Percentiles rank a stretch among this genome's conserved stretches.
Evolutionary conservation across 176 grass and related monocot species (phyloP).

Genomic region (Ampelocalamus luodianensis): DNA sequence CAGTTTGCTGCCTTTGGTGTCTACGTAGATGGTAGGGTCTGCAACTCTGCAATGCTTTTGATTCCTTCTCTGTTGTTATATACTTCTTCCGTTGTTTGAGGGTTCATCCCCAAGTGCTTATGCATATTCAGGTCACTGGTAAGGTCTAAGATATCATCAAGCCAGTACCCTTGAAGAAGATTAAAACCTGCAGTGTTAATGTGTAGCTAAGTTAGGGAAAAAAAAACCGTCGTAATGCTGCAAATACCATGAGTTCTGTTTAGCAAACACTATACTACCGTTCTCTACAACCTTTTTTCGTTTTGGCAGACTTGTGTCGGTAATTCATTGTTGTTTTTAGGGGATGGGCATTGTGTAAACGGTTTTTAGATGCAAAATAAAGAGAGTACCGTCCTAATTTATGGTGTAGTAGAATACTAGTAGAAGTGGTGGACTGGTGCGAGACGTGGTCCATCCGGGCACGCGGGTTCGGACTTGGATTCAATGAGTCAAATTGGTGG

Average conservation of each 20-base stretch:
- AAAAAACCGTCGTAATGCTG: not conserved
- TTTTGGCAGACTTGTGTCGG: too few relatives aligned
- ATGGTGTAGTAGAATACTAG: not conserved
- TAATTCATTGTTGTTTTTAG: too few relatives aligned
- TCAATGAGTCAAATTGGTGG: not conserved
- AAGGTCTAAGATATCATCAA: not conserved
- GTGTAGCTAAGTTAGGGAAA: not conserved
- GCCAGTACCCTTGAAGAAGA: too few relatives aligned
- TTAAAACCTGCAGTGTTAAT: not conserved
- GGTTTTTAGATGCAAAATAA: not conserved
- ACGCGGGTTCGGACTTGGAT: constrained; percentile 23
- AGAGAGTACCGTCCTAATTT: not conserved
- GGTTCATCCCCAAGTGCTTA: not conserved
- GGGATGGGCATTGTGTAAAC: not conserved
- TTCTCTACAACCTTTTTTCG: too few relatives aligned
- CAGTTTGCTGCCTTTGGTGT: not conserved
- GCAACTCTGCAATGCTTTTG: not conserved
- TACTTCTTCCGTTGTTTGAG: not conserved
- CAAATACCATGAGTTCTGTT: not conserved
- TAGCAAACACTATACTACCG: not conserved
- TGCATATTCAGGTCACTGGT: not conserved
- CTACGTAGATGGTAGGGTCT: not conserved
- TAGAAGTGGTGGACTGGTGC: too few relatives aligned
- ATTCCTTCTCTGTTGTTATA: not conserved
- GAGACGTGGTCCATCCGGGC: not conserved